Evolutionary conservation across 306 rosid genomes (phyloP).

Genomic region (Vigna radiata): DNA sequence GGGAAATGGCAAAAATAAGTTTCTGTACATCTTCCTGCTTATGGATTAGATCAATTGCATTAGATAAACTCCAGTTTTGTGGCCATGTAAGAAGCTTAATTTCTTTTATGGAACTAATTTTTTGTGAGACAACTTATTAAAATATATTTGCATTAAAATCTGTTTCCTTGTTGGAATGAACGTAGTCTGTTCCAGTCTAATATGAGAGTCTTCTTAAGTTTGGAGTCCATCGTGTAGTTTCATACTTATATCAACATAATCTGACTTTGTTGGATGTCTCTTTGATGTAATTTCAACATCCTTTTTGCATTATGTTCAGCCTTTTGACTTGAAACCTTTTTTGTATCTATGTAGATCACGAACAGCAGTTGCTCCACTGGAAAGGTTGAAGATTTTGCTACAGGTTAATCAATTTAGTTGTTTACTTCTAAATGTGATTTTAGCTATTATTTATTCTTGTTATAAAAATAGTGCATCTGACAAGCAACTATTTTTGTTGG

Average conservation of each 20-base stretch:
- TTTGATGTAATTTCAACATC: background rate
- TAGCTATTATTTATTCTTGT: conserved; percentile 6
- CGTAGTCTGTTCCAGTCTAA: background rate
- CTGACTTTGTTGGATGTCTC: conserved; percentile 3
- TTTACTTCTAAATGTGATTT: conserved; percentile 4
- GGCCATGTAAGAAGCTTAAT: background rate
- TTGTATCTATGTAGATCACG: conserved; percentile 68
- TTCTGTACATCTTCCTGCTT: background rate
- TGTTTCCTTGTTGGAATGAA: conserved; percentile 5
- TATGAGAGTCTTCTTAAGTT: background rate
- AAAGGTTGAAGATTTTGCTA: conserved; percentile 84
- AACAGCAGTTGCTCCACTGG: conserved; percentile 95
- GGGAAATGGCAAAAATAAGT: background rate
- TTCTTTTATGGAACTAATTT: background rate
- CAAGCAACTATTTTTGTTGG: conserved; percentile 16
- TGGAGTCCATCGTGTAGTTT: background rate
- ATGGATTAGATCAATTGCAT: conserved; percentile 10
- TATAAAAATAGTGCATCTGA: background rate
- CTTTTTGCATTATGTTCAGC: background rate
- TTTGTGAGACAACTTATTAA: background rate
- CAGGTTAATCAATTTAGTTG: conserved; percentile 63
- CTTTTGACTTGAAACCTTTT: conserved; percentile 3
- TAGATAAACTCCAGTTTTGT: background rate
- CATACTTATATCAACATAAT: background rate
- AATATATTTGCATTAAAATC: background rate